Percentiles rank a stretch among this genome's conserved stretches.
Evolutionary conservation across 441 rosid species (phyloP).

Genomic region (Capsella rubella): DNA sequence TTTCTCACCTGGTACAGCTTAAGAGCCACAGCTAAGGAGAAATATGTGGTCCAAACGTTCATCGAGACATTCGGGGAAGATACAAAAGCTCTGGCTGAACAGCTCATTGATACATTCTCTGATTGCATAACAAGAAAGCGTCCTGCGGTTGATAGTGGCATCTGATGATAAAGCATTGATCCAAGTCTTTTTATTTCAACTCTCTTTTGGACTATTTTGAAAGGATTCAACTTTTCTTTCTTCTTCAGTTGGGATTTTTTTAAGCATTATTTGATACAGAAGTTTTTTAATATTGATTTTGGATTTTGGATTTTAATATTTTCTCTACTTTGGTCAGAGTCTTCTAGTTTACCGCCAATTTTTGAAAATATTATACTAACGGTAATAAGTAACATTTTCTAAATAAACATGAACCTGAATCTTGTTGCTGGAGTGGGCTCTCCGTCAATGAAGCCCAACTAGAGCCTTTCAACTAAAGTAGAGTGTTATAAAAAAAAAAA

Average conservation of each 20-base stretch:
- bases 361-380: not conserved
- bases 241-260: not conserved
- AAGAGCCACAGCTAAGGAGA: conserved; percentile 70
- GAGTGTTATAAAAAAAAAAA: not conserved
- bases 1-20: conserved; percentile 90
- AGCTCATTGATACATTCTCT: conserved; percentile 80
- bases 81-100: conserved; percentile 72
- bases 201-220: not conserved
- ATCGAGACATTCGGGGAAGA: conserved; percentile 65
- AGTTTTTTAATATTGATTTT: not conserved
- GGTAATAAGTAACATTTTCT: not conserved
- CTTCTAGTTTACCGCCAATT: not conserved
- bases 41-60: conserved; percentile 65
- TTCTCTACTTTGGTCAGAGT: not conserved
- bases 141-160: conserved; percentile 37
- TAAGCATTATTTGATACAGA: not conserved
- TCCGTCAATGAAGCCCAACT: not conserved
- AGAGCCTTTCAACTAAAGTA: not conserved
- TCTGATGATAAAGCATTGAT: not conserved
- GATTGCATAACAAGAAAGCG: conserved; percentile 60
- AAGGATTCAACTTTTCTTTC: not conserved
- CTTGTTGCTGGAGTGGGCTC: not conserved
- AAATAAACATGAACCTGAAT: not conserved
- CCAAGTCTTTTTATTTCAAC: not conserved
- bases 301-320: not conserved